Conservation (phyloP, 257 asterid species). For the Solanum infundibuliforme region DNA sequence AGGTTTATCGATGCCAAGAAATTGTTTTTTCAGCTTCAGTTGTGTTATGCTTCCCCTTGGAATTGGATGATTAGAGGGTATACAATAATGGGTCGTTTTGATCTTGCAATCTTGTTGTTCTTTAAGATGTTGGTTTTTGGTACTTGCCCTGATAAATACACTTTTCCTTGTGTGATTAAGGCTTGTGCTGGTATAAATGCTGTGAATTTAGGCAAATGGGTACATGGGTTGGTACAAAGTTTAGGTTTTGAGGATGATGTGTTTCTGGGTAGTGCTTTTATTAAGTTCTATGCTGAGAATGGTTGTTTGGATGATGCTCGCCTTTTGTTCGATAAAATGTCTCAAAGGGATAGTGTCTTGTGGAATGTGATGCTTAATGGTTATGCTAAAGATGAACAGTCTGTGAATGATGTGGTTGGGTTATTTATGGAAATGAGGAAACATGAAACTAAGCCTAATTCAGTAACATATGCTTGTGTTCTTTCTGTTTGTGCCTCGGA, state of each 20-base stretch:
- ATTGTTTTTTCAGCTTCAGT: conserved; percentile 55
- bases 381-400: conserved; percentile 30
- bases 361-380: conserved; percentile 85
- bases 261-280: conserved; percentile 74
- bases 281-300: conserved; percentile 62
- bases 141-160: conserved; percentile 80
- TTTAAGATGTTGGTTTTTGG: conserved; percentile 77
- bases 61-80: conserved; percentile 96
- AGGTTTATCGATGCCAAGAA: conserved; percentile 43
- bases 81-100: conserved; percentile 43
- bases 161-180: conserved; percentile 74
- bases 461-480: conserved; percentile 56
- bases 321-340: conserved; percentile 61
- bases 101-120: conserved; percentile 50
- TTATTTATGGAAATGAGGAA: conserved; percentile 56
- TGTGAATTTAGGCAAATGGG: conserved; percentile 33
- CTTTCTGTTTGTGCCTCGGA: conserved; percentile 53
- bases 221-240: conserved; percentile 36
- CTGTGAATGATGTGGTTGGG: conserved; percentile 29
- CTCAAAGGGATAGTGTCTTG: conserved; percentile 55
- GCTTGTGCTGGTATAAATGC: conserved; percentile 59
- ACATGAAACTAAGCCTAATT: conserved; percentile 39
- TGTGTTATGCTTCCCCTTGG: conserved; percentile 91
- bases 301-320: conserved; percentile 48
- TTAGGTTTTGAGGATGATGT: conserved; percentile 64